Evolutionary conservation across 768 basidiomycete genomes (phyloP), one percentile per base, ranked within the genome.

Genomic region (Kwoniella bestiolae): DNA sequence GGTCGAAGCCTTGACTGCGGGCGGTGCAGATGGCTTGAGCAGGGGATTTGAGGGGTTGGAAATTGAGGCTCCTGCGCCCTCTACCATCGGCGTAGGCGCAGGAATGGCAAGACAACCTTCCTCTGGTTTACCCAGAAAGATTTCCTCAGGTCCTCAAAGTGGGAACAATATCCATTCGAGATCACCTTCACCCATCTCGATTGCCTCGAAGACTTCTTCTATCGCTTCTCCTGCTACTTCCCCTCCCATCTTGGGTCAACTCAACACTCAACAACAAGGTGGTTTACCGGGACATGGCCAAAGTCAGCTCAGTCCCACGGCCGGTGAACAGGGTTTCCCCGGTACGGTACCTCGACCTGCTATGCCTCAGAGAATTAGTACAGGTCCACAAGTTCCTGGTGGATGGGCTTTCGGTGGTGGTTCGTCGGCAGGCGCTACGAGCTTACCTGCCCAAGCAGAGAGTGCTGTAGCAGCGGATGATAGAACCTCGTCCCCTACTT

Each of bases 1-100:
- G 2, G 90, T 91, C 1, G 86, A 88, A 23, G 85, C 91, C 31
- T 86, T 94, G 38, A 70, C 73, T 0, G 67, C 69, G 1, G 60
- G 57, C 4, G 60, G 57, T 32, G 21, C 16, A 55, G 49, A 66
- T 34, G 56, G 59, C 16, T 12, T 51, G n/a, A 45, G 55, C 7
- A 29, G 64, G 26, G 70, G 68, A 16, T 55, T 70, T 6, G 67
- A 69, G 16, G 70, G 69, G 38, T 52, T 77, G 23, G 76, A 78
- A 45, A 78, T 78, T 41, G 77, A 78, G 57, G 72, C 74, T n/a
- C 77, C 77, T 23, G 73, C 68, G 16, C 28, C 53, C 6, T n/a
- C 46, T 6, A 51, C 49, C 14, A 50, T 25, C 11, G 64, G 64
- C 2, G 26, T 71, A 5, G 67, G 60, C 28, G 26, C 69, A 5